Evolutionary conservation across 441 rosid genomes (phyloP).

Genomic region (Sinapis alba): DNA sequence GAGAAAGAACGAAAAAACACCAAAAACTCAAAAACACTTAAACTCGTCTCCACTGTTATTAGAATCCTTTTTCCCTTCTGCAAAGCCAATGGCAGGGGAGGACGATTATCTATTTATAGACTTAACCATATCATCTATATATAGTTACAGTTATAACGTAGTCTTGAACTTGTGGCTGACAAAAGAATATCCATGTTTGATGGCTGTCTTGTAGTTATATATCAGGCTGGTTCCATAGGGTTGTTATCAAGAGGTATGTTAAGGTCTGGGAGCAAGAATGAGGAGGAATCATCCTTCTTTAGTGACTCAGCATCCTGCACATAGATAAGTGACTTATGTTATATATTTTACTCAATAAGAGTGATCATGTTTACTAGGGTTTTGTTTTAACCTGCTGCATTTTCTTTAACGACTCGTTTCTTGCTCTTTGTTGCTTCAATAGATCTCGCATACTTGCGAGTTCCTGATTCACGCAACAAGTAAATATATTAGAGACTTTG

Average conservation of each 20-base stretch:
- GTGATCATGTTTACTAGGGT: neutral
- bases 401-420: constrained; percentile 66
- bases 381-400: constrained; percentile 60
- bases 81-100: constrained; percentile 15
- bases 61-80: constrained; percentile 1
- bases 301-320: constrained; percentile 37
- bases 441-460: constrained; percentile 41
- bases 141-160: constrained; percentile 31
- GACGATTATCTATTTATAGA: constrained; percentile 22
- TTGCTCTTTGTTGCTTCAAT: constrained; percentile 56
- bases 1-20: neutral
- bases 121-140: constrained; percentile 11
- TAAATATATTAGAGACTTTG: neutral
- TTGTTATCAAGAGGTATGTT: constrained; percentile 58
- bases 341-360: neutral
- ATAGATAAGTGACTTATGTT: neutral
- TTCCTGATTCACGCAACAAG: constrained; percentile 48
- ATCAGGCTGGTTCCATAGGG: constrained; percentile 39
- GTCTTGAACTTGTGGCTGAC: constrained; percentile 23
- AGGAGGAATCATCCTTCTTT: constrained; percentile 26
- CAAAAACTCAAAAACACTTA: constrained; percentile 1
- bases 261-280: constrained; percentile 68
- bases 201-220: constrained; percentile 4
- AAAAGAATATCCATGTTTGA: constrained; percentile 37
- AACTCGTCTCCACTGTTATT: constrained; percentile 17